A percentile compares a stretch with the other conserved stretches of the same genome.
phyloP scores from a whole-genome alignment of 202 grass and related monocot genomes.

The Cymbopogon flexuosus region DNA sequence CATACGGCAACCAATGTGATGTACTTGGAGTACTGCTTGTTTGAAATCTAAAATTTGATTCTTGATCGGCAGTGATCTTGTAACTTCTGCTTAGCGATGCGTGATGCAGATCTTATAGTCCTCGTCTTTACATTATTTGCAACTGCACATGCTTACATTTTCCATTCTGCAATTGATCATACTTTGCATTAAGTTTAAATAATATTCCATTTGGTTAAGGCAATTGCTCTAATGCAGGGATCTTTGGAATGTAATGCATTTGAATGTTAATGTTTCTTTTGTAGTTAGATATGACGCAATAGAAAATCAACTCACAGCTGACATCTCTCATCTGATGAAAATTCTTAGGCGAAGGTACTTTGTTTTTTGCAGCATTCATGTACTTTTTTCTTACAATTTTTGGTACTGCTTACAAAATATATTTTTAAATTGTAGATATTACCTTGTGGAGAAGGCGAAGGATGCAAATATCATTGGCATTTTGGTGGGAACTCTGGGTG shows the following conservation, averaged over 20 bases:
- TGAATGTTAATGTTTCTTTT: constrained; percentile 17
- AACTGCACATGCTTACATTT: background rate
- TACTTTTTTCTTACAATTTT: constrained; percentile 27
- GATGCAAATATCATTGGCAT: constrained; percentile 96
- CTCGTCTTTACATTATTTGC: constrained; percentile 3
- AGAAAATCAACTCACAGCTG: constrained; percentile 55
- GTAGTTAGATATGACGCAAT: constrained; percentile 83
- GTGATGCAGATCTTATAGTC: background rate
- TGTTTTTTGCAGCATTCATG: background rate
- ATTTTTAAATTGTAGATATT: constrained; percentile 76
- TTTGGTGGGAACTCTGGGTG: constrained; percentile 92
- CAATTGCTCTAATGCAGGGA: background rate
- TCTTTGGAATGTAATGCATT: constrained; percentile 15
- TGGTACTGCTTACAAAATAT: constrained; percentile 15
- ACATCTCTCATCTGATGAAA: constrained; percentile 67
- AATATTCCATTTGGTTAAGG: background rate
- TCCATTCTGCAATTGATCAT: background rate
- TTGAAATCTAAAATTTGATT: constrained; percentile 3
- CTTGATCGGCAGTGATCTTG: background rate
- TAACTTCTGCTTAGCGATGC: background rate
- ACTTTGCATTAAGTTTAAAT: background rate
- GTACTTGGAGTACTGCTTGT: background rate
- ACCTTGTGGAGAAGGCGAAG: constrained; percentile 97
- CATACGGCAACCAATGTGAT: background rate
- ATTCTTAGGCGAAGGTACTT: constrained; percentile 80